phyloP scores from a whole-genome alignment of 176 grass and related monocot species.

The Eragrostis nindensis region DNA sequence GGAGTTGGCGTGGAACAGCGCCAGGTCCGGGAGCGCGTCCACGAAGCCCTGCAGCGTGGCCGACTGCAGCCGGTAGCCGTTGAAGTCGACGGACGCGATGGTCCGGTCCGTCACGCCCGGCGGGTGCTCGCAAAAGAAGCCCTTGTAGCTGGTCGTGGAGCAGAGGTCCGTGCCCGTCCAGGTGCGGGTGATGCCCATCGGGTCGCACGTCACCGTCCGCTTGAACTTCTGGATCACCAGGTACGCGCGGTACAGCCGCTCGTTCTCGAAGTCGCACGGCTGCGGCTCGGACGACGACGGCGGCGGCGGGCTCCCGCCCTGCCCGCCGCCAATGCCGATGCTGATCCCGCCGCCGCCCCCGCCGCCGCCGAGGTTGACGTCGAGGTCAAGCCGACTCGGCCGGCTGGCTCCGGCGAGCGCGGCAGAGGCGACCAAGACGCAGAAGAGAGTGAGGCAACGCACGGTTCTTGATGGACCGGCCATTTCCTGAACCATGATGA shows the following conservation, averaged over 20 bases:
- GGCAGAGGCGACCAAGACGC: conserved; percentile 31
- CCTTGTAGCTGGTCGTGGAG: conserved; percentile 38
- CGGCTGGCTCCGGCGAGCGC: conserved; percentile 16
- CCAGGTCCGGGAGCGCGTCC: conserved; percentile 61
- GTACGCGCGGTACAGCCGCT: conserved; percentile 65
- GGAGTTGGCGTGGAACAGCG: conserved; percentile 94
- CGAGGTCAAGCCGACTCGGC: conserved; percentile 31
- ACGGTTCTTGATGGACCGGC: background rate
- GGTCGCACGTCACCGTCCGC: conserved; percentile 67
- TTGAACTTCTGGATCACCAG: conserved; percentile 67
- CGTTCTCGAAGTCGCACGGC: conserved; percentile 70
- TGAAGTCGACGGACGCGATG: conserved; percentile 93
- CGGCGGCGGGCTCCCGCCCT: conserved; percentile 17
- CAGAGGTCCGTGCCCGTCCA: conserved; percentile 66
- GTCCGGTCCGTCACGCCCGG: conserved; percentile 30
- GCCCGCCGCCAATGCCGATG: conserved; percentile 34
- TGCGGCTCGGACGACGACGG: conserved; percentile 8
- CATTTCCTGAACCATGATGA: conserved; percentile 27
- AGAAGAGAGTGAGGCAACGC: conserved; percentile 39
- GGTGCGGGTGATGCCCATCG: background rate
- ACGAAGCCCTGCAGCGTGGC: conserved; percentile 42
- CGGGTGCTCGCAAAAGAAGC: conserved; percentile 74
- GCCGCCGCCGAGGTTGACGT: conserved; percentile 35
- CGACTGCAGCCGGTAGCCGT: conserved; percentile 45
- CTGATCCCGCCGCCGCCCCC: conserved; percentile 24